These are phyloP conservation scores for Isatis tinctoria DNA, from an alignment of 345 rosid species.

Conservation along the genomic window DNA sequence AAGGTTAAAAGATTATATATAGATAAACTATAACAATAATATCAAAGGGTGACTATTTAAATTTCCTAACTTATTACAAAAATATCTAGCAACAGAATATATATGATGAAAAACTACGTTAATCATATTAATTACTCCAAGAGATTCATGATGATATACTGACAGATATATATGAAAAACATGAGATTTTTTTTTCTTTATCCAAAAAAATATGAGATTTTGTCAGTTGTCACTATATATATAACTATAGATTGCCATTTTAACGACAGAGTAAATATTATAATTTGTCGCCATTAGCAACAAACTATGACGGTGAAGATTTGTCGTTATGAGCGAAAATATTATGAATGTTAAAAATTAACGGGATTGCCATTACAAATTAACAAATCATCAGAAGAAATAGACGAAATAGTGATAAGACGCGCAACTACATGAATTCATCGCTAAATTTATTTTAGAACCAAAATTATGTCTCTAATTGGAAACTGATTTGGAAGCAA, in stretches of 20 bases:
- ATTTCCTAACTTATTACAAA: not conserved
- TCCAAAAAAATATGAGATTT: not conserved
- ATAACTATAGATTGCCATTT: not conserved
- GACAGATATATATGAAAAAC: not conserved
- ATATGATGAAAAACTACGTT: not conserved
- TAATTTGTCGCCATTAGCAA: slow-evolving; percentile 1
- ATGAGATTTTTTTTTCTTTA: no score
- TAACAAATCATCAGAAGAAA: not conserved
- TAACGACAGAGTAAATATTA: not conserved
- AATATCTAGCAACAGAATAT: not conserved
- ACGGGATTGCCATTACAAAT: no score
- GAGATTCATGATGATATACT: not conserved
- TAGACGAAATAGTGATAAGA: not conserved
- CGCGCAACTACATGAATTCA: not conserved
- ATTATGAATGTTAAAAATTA: no score
- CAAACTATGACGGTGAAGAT: not conserved
- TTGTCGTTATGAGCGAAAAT: not conserved
- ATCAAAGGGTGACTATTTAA: not conserved
- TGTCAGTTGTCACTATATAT: not conserved
- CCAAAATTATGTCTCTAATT: not conserved
- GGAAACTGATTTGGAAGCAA: not conserved
- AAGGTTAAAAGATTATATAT: not conserved
- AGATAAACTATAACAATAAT: not conserved
- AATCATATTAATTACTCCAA: not conserved
- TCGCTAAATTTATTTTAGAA: not conserved